Conservation (phyloP, 306 rosid genomes). For the Medicago truncatula region DNA sequence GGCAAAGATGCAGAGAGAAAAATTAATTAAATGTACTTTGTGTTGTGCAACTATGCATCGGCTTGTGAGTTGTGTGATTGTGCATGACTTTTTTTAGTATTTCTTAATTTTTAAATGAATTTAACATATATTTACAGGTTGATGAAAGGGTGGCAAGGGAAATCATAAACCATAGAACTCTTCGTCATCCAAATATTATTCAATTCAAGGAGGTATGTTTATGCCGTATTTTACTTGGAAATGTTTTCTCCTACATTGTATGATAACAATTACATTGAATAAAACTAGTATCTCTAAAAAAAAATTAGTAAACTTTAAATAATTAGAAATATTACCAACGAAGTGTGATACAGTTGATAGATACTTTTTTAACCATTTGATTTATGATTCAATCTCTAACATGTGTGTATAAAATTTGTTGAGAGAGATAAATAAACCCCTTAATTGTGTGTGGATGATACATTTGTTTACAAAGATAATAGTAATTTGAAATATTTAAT, state of each 20-base stretch:
- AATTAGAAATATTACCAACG: no score
- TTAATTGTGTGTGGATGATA: no score
- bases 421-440: no score
- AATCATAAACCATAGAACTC: slow-evolving; percentile 77
- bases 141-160: slow-evolving; percentile 81
- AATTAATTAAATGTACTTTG: background rate
- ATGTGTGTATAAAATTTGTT: no score
- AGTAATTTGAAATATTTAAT: no score
- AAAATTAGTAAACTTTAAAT: background rate
- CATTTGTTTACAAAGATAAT: no score
- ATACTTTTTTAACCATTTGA: no score
- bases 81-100: background rate
- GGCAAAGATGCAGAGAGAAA: no score
- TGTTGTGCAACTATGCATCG: background rate
- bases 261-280: background rate
- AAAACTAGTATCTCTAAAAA: background rate
- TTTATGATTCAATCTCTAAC: no score
- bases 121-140: slow-evolving; percentile 47
- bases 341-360: no score
- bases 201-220: slow-evolving; percentile 68
- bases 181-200: slow-evolving; percentile 76
- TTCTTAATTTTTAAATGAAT: background rate
- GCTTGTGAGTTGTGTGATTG: background rate
- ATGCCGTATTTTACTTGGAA: background rate
- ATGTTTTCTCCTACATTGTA: background rate